Base-by-base conservation (phyloP, 2,329 filamentous ascomycete genomes). In the Diaporthe batatas region DNA sequence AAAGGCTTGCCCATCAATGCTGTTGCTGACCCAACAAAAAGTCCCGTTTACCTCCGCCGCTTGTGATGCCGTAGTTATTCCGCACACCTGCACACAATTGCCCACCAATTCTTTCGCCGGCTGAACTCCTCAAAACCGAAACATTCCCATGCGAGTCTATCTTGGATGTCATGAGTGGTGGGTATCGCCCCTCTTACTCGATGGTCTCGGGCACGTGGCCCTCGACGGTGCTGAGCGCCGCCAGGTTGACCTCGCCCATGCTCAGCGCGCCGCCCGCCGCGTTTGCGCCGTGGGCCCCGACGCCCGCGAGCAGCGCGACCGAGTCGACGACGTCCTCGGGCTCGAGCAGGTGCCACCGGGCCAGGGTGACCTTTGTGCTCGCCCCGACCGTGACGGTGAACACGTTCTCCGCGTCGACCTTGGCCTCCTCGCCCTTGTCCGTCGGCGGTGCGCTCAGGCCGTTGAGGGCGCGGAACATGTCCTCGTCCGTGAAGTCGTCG, bases 401-500 rank as follows among this genome's bases (percentile, higher is more conserved):
- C 75, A 97, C 90, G 79, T 95, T 90, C 47, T 94, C 85, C 80
- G 83, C 83, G 75, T 79, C 88, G 82, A 83, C 91, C 79, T 81
- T 88, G n/a, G 87, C 87, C 77, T 90, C 89, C 78, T 91, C 89
- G 53, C 91, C 90, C 79, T 79, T 88, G 81, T 64, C 75, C 70
- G 36, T 77, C 75, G 36, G 75, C 58, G 79, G 76, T 0, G 77
- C 87, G 2, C 86, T 87, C 6, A 89, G 81, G 0, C 84, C 86
- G 78, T 91, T 91, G 57, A 98, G 88, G 18, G 94, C 92, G 71
- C 94, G 93, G 90, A 98, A 98, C 90, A 92, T 91, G 92, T 97
- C 96, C 88, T 99, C 96, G 80, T 99, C 96, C 7, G 96, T 99
- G 77, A 96, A 97, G 79, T 99, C 96, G 82, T 99, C 96, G 54